These are phyloP conservation scores for Malus hybrid DNA, from an alignment of 331 rosid species.

Conservation along the genomic window DNA sequence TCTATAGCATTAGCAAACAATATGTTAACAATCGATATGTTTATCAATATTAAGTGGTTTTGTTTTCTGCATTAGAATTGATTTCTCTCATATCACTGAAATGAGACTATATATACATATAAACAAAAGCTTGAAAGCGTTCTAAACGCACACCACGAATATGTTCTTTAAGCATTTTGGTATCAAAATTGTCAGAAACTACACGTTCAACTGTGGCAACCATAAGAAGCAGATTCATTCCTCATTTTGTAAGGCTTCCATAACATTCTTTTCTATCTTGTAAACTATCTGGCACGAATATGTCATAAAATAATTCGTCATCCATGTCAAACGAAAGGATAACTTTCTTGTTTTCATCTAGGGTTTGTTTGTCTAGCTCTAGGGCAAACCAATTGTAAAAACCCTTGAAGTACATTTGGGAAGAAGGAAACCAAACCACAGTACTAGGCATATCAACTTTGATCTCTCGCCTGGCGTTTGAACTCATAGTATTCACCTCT, in stretches of 20 bases:
- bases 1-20: too few relatives aligned
- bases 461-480: background rate
- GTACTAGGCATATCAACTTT: background rate
- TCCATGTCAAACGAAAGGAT: background rate
- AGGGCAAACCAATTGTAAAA: background rate
- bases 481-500: background rate
- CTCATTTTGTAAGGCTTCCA: background rate
- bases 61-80: too few relatives aligned
- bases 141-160: background rate
- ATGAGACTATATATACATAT: background rate
- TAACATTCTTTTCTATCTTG: background rate
- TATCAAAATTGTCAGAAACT: background rate
- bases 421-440: background rate
- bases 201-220: background rate
- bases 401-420: background rate
- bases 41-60: too few relatives aligned
- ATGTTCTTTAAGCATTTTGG: background rate
- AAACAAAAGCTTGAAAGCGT: background rate
- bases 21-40: background rate
- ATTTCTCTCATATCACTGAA: background rate
- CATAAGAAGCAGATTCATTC: background rate
- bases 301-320: background rate
- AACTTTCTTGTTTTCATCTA: background rate
- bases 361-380: background rate
- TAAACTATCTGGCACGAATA: background rate